Conservation (phyloP, 768 basidiomycete genomes). For the Sporobolomyces phaffii region DNA sequence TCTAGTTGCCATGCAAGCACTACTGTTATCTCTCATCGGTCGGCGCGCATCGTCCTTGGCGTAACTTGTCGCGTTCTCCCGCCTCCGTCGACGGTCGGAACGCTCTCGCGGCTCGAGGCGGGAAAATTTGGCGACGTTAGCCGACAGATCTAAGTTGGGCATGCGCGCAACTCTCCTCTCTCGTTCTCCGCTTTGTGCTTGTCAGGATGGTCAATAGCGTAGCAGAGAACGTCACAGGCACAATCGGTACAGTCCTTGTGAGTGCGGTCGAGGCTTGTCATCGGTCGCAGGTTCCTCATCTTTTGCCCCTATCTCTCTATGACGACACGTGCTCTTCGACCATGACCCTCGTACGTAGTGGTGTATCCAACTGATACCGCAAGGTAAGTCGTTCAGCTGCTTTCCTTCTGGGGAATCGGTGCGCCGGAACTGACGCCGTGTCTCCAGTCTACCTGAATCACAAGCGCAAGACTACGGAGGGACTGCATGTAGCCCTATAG, state of each 20-base stretch:
- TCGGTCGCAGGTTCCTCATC: background rate
- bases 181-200: background rate
- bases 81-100: too few species aligned
- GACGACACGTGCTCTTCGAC: background rate
- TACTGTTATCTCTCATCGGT: background rate
- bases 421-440: background rate
- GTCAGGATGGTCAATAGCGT: background rate
- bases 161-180: too few species aligned
- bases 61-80: background rate
- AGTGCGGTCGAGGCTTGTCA: too few species aligned
- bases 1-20: background rate
- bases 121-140: too few species aligned
- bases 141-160: too few species aligned
- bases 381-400: constrained; percentile 5
- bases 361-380: constrained; percentile 29
- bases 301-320: background rate
- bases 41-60: too few species aligned
- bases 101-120: too few species aligned
- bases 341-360: background rate
- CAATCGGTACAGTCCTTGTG: constrained; percentile 14
- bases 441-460: constrained; percentile 17
- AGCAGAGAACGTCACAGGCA: constrained; percentile 8
- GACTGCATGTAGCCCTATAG: constrained; percentile 12
- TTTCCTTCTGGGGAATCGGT: background rate
- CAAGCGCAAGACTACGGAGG: constrained; percentile 21